Evolutionary conservation across 306 rosid genomes (phyloP), one percentile per base, ranked within the genome.

Genomic region (Glycine tomentella): DNA sequence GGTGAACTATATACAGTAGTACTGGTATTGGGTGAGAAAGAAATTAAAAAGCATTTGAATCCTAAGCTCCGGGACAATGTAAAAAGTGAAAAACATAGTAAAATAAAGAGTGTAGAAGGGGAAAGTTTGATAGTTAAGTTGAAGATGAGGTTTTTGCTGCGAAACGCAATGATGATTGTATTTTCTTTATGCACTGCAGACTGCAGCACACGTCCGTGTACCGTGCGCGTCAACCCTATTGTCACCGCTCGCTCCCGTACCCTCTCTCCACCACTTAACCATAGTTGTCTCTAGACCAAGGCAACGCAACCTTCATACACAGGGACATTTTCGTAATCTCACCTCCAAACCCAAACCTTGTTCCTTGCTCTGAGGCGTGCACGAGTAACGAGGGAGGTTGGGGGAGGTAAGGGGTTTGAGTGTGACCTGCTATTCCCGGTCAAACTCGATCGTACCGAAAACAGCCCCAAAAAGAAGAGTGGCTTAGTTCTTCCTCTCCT

Each of bases 181-280:
- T 83, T 57, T 86, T 78, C 73, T 70, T 79, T 82, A 82, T 77
- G 75, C 79, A 83, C n/a, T 83, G 77, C 83, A 48, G 8, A 15
- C 76, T 81, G 90, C 83, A 84, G 81, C 81, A 83, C 78, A 81
- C 86, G 87, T 87, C 86, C 88, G 90, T 84, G 90, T 84, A 87
- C 84, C 87, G 88, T 87, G 90, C 86, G 88, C 88, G 88, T 87
- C 88, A 78, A 87, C 86, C 83, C 84, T 81, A 48, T 64, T 79
- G 81, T 81, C 72, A 82, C 86, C 86, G 56, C 80, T 75, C 31
- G 9, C 71, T 10, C 50, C n/a, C 57, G 82, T 80, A 69, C 81
- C 58, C 17, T 77, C 33, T 77, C 55, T 85, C 64, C 50, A 68
- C 62, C 44, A 45, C 58, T 34, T 80, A 25, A 0, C 45, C 33